phyloP scores from a whole-genome alignment of 306 rosid genomes.

The Medicago arabica region DNA sequence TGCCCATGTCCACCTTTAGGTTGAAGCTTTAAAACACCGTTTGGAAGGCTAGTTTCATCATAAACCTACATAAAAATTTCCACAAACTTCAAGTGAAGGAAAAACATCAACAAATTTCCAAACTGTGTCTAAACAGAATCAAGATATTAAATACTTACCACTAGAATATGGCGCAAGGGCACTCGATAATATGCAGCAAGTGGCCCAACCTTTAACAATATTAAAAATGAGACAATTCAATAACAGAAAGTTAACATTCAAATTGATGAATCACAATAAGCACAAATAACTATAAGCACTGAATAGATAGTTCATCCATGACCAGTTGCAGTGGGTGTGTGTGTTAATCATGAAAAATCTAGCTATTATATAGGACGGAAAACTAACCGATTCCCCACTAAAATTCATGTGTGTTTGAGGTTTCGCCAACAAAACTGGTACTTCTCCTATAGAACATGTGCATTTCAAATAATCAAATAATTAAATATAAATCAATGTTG shows the following conservation, averaged over 20 bases:
- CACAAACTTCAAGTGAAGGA: constrained; percentile 10
- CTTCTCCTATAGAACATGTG: constrained; percentile 92
- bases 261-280: not conserved
- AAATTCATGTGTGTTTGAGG: constrained; percentile 94
- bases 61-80: constrained; percentile 56
- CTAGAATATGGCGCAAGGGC: constrained; percentile 86
- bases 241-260: constrained; percentile 16
- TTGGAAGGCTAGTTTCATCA: constrained; percentile 97
- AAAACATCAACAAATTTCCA: constrained; percentile 27
- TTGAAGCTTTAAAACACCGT: constrained; percentile 84
- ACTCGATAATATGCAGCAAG: constrained; percentile 91
- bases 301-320: constrained; percentile 25
- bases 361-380: not conserved
- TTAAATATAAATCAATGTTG: constrained; percentile 39
- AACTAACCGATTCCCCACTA: constrained; percentile 90
- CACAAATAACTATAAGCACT: not conserved
- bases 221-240: constrained; percentile 37
- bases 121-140: constrained; percentile 5
- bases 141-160: constrained; percentile 55
- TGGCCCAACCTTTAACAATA: constrained; percentile 77
- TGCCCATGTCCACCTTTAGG: constrained; percentile 95
- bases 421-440: constrained; percentile 87
- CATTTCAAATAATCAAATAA: constrained; percentile 47
- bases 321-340: constrained; percentile 12
- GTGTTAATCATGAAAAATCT: not conserved